phyloP scores from a whole-genome alignment of 148 eudicot genomes.

The Heliamphora exappendiculata region DNA sequence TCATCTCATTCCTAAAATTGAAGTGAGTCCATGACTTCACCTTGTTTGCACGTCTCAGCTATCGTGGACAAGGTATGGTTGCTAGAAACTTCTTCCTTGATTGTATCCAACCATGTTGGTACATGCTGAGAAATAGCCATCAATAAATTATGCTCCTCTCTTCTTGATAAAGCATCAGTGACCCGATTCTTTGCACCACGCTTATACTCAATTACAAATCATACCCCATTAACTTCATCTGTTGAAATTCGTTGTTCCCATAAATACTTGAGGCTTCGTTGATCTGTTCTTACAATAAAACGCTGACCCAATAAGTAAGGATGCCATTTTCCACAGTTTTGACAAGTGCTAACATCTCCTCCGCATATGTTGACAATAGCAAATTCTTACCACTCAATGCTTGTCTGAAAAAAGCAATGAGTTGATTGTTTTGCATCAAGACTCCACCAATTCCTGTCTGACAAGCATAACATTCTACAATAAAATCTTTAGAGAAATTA shows the following conservation, averaged over 20 bases:
- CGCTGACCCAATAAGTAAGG: neutral
- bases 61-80: too few relatives aligned
- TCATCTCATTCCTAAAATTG: too few relatives aligned
- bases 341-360: neutral
- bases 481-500: neutral
- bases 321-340: neutral
- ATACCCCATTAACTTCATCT: neutral
- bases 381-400: neutral
- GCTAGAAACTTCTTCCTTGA: too few relatives aligned
- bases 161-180: neutral
- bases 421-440: neutral
- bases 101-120: neutral
- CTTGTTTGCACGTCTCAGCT: too few relatives aligned
- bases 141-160: neutral
- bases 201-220: neutral
- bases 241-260: neutral
- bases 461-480: neutral
- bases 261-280: neutral
- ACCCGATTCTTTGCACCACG: neutral
- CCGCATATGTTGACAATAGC: neutral
- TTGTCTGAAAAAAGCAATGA: neutral
- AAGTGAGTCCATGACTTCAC: too few relatives aligned
- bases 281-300: neutral
- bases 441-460: neutral
- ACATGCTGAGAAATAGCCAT: neutral